Percentiles rank a stretch among this genome's conserved stretches.
Conservation (phyloP, 352 stramenopile species). For the Globisporangium nagaii region DNA sequence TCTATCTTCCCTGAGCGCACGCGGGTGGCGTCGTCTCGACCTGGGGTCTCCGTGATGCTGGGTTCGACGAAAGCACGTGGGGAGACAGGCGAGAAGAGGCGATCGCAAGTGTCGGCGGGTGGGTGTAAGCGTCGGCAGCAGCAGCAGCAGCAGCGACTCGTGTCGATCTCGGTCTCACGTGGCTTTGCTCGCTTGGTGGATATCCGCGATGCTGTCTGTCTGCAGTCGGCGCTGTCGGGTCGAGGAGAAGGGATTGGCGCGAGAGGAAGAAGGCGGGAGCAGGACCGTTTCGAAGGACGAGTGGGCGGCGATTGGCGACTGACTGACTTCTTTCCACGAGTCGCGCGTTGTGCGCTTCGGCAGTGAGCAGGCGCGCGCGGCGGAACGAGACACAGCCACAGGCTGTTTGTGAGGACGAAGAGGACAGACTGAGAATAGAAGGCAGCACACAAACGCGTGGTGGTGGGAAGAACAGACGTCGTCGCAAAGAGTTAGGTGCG, state of each 20-base stretch:
- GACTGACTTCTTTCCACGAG: no score
- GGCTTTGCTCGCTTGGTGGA: not conserved
- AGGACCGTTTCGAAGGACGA: not conserved
- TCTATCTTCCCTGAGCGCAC: constrained; percentile 5
- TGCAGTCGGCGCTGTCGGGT: no score
- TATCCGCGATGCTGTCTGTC: not conserved
- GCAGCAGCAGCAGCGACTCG: not conserved
- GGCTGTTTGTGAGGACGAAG: not conserved
- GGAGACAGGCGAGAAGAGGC: not conserved
- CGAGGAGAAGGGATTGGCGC: not conserved
- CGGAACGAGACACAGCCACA: not conserved
- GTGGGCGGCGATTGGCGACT: not conserved
- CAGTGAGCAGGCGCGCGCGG: not conserved
- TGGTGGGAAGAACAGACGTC: not conserved
- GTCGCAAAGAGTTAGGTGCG: no score
- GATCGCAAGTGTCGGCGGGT: not conserved
- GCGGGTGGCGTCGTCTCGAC: not conserved
- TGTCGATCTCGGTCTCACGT: not conserved
- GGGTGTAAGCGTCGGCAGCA: not conserved
- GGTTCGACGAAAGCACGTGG: no score
- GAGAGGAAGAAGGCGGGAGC: not conserved
- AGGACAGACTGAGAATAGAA: not conserved
- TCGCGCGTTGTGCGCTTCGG: not conserved
- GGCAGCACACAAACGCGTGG: no score
- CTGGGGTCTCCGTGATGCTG: not conserved